Evolutionary conservation across 345 rosid species (phyloP).

Genomic region (Pistacia vera): DNA sequence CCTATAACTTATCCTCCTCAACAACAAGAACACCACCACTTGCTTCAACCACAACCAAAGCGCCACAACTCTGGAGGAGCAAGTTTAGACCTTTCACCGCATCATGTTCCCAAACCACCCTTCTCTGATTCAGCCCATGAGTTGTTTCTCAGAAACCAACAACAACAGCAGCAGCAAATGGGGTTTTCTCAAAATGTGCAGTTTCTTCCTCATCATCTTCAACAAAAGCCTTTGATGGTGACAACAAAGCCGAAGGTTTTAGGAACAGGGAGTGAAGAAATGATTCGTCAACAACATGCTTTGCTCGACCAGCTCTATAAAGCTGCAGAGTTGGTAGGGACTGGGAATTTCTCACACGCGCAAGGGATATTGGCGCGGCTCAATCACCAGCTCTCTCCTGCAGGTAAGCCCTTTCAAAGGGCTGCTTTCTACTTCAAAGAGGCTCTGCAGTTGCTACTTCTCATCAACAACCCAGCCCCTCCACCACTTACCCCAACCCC

Average conservation of each 20-base stretch:
- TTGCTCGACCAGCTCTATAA: conserved; percentile 53
- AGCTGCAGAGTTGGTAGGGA: conserved; percentile 56
- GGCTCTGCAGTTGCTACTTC: conserved; percentile 54
- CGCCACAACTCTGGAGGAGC: conserved; percentile 42
- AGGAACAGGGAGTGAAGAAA: conserved; percentile 27
- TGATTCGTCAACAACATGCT: conserved; percentile 33
- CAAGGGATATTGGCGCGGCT: conserved; percentile 98
- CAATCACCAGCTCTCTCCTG: conserved; percentile 72
- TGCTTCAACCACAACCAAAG: conserved; percentile 45
- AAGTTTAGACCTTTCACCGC: conserved; percentile 28
- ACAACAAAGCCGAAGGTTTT: conserved; percentile 34
- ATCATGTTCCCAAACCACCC: conserved; percentile 39
- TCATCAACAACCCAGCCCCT: conserved; percentile 36
- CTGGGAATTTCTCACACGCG: conserved; percentile 69
- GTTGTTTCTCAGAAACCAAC: conserved; percentile 31
- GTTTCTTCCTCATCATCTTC: conserved; percentile 37
- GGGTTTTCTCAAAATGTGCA: conserved; percentile 39
- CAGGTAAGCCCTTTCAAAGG: conserved; percentile 57
- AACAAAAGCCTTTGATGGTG: conserved; percentile 30
- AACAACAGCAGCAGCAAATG: conserved; percentile 32
- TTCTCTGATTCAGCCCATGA: conserved; percentile 37
- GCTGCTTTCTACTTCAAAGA: conserved; percentile 66
- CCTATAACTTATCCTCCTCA: conserved; percentile 26
- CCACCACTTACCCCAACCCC: conserved; percentile 37
- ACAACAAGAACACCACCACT: conserved; percentile 33